Conservation (phyloP, 2,329 filamentous ascomycete species). For the Phoma herbarum region DNA sequence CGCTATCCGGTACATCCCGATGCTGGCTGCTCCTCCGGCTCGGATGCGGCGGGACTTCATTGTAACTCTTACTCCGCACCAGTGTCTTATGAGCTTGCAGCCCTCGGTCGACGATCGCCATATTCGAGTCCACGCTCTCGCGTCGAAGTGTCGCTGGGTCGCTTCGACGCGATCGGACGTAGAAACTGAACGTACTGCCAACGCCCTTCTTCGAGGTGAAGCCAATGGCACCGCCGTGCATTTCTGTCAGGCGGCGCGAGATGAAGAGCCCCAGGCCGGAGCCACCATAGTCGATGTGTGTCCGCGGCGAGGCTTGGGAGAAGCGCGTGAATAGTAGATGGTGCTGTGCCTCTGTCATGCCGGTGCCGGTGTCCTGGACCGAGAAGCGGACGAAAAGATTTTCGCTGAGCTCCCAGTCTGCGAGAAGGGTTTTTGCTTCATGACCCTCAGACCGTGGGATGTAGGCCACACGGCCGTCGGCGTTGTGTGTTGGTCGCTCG, state of each 20-base stretch:
- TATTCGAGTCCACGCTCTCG: constrained; percentile 1
- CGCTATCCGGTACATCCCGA: constrained; percentile 11
- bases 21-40: background rate
- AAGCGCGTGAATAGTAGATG: constrained; percentile 45
- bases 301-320: constrained; percentile 44
- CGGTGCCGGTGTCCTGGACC: constrained; percentile 53
- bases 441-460: constrained; percentile 20
- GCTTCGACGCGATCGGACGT: constrained; percentile 36
- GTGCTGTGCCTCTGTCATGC: constrained; percentile 49
- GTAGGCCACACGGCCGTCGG: constrained; percentile 35
- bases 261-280: constrained; percentile 48
- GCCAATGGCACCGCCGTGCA: constrained; percentile 45
- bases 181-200: constrained; percentile 48
- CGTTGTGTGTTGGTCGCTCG: constrained; percentile 43
- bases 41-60: constrained; percentile 4
- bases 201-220: constrained; percentile 32
- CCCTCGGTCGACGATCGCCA: constrained; percentile 15
- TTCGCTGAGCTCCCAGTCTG: constrained; percentile 48
- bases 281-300: constrained; percentile 51
- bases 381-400: constrained; percentile 49
- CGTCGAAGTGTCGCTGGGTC: constrained; percentile 3
- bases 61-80: constrained; percentile 18
- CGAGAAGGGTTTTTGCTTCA: constrained; percentile 28
- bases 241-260: constrained; percentile 39
- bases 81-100: constrained; percentile 24